Evolutionary conservation across 2,329 filamentous ascomycete species (phyloP).

Genomic region (Fusarium armeniacum): DNA sequence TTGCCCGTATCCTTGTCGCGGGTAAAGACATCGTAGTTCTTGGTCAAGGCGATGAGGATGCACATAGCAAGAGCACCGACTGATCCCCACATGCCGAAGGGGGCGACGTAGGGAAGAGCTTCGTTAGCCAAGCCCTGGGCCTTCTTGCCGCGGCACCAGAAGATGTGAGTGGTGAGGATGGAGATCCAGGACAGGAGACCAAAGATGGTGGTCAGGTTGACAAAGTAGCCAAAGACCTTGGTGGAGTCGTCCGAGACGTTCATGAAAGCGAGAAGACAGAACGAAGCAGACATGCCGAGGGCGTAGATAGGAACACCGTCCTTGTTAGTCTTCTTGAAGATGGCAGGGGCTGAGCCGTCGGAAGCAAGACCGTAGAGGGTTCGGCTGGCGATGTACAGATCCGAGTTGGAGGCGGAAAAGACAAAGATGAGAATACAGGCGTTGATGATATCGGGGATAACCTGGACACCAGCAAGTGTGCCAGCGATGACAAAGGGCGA

Average conservation of each 20-base stretch:
- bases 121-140: constrained; percentile 71
- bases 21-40: constrained; percentile 84
- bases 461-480: constrained; percentile 71
- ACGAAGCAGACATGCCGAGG: constrained; percentile 70
- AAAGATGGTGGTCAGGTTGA: constrained; percentile 77
- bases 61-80: constrained; percentile 78
- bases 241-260: constrained; percentile 71
- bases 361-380: constrained; percentile 80
- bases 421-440: constrained; percentile 81
- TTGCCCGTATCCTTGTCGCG: constrained; percentile 50
- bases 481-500: constrained; percentile 83
- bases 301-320: constrained; percentile 79
- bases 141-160: constrained; percentile 72
- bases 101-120: constrained; percentile 74
- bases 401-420: constrained; percentile 82
- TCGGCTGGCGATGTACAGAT: constrained; percentile 81
- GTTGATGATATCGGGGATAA: constrained; percentile 78
- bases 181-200: constrained; percentile 77
- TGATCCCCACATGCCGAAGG: constrained; percentile 79
- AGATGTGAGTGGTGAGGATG: constrained; percentile 76
- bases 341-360: constrained; percentile 77
- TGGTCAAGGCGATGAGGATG: constrained; percentile 81
- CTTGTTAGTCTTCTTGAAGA: constrained; percentile 79
- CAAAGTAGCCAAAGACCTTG: constrained; percentile 73
- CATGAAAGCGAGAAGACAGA: constrained; percentile 78